Base-by-base conservation (phyloP, 345 rosid species). In the Conringia planisiliqua region DNA sequence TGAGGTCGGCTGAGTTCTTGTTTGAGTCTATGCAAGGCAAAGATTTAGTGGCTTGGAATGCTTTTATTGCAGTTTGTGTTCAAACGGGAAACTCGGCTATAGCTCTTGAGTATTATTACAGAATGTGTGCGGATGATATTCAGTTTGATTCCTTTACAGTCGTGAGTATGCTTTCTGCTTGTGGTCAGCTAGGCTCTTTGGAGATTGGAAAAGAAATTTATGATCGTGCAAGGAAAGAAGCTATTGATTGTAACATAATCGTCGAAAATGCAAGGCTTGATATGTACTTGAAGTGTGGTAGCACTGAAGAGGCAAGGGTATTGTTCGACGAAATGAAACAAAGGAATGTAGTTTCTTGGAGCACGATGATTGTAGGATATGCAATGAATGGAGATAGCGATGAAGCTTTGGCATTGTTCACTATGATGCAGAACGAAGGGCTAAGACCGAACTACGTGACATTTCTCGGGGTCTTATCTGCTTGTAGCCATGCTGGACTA, bases 31-130 rank as follows among this genome's bases (percentile, higher is more conserved):
- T 83, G 86, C 51, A 77, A 36, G 84, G 51, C 70, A 85, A 76
- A 66, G 89, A 85, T 85, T 62, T 83, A 50, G 85, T 85, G 68
- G 83, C 86, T 36, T 80, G 86, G 89, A 85, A 85, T 75, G 83
- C 85, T 10, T 83, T 83, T 62, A 52, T 85, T 20, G 82, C 84
- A 0, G 81, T 48, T 12, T 83, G 83, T 36, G 81, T 85, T 68
- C 82, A 79, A 56, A 63, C 68, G 1, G 86, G 85, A 35, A 62
- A 75, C 2, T 80, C 85, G 0, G 73, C 13, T 69, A 39, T 70
- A 48, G 86, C 86, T 64, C 82, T 83, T 8, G 48, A 77, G 44
- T 76, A 78, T 70, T 81, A 79, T 48, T 72, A 26, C 38, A 71
- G 6, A 68, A 83, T 83, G 86, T 66, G 72, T 30, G 57, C 44